Conservation (phyloP, 768 basidiomycete genomes). For the Termitomyces sp. region DNA sequence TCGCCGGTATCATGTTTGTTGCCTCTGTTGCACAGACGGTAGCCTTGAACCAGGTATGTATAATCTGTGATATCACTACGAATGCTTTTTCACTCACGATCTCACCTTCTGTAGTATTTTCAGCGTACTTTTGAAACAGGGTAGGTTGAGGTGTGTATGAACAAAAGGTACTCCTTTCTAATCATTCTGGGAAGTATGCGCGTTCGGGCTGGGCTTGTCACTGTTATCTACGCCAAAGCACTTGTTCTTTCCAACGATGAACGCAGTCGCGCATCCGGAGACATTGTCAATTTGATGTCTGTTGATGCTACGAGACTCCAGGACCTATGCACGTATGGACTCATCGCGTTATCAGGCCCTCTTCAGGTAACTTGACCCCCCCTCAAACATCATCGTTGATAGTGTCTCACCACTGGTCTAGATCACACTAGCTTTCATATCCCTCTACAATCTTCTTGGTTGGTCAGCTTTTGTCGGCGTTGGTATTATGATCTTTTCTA, state of each 20-base stretch:
- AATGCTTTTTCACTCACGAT: background rate
- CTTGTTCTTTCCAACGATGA: conserved; percentile 85
- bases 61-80: too few species aligned
- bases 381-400: background rate
- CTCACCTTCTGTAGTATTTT: conserved; percentile 58
- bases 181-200: conserved; percentile 56
- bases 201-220: conserved; percentile 85
- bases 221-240: conserved; percentile 81
- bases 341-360: conserved; percentile 83
- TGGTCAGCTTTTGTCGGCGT: conserved; percentile 92
- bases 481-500: conserved; percentile 78
- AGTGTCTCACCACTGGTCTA: conserved; percentile 20
- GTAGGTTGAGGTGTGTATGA: conserved; percentile 18
- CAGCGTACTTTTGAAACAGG: conserved; percentile 76
- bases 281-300: conserved; percentile 92
- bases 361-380: conserved; percentile 65
- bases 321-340: conserved; percentile 76
- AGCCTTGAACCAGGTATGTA: conserved; percentile 67
- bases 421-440: conserved; percentile 86
- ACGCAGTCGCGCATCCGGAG: conserved; percentile 75
- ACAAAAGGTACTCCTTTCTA: background rate
- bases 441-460: conserved; percentile 84
- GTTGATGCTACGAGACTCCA: conserved; percentile 79
- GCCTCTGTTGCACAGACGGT: conserved; percentile 76
- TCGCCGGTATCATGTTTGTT: conserved; percentile 77